Evolutionary conservation across 805 yeast species (phyloP), one percentile per base, ranked within the genome.

Genomic region (Kuraishia borneana): DNA sequence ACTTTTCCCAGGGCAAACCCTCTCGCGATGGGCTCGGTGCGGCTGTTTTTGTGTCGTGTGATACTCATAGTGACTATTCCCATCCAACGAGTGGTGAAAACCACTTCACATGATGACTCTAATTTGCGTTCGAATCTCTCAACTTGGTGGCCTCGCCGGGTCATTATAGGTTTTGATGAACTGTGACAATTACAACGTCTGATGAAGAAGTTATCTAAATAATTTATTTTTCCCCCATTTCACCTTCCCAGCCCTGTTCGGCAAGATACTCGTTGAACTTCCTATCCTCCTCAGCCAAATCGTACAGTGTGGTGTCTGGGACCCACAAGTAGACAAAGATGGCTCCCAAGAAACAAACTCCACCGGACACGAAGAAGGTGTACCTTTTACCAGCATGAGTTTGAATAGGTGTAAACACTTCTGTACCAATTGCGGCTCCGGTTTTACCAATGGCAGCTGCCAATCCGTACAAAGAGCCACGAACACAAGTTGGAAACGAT

Each of bases 361-460:
- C 53, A 14, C 71, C 72, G 14, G 70, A 69, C 36, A 66, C 57
- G 30, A 65, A 63, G 38, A 66, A 68, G 5, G 74, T 67, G 63
- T 68, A 66, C 30, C 45, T 48, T 36, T 61, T 52, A 31, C 73
- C 73, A 35, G 58, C 51, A 36, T 61, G 43, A 4, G 31, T 44
- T 43, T 66, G 68, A 35, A 68, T 62, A 18, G 71, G 71, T 2
- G 70, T 60, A 42, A 66, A 65, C 4, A 57, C 50, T 43, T 60
- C 56, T 22, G 70, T 65, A 17, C 73, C 73, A 12, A 65, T 65
- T 28, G 68, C 70, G 21, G 72, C 73, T 35, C 73, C 73, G 28
- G 65, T 69, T 47, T 67, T 67, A 32, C 73, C 73, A 29, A 67
- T 56, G 7, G 68, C 73, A 30, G 73, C 73, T 27, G 64, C 50